phyloP scores from a whole-genome alignment of 2,329 filamentous ascomycete genomes.

The Colletotrichum orbiculare region DNA sequence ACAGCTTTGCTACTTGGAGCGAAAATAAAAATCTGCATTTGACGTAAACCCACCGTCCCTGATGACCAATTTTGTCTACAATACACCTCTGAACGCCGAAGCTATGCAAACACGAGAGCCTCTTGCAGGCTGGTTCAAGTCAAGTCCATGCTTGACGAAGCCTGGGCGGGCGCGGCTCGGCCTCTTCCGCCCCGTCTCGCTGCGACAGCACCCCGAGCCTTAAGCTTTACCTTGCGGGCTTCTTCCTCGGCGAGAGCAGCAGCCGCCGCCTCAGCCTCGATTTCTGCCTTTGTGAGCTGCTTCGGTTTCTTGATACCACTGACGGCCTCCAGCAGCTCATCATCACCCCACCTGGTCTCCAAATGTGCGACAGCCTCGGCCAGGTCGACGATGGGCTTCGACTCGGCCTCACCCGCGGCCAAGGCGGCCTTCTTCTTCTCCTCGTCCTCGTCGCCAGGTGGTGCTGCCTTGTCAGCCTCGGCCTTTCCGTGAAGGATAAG shows the following conservation, averaged over 20 bases:
- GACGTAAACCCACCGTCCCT: slow-evolving; percentile 10
- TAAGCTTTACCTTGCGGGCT: slow-evolving; percentile 42
- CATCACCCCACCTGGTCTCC: slow-evolving; percentile 55
- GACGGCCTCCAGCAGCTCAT: slow-evolving; percentile 57
- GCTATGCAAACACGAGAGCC: slow-evolving; percentile 32
- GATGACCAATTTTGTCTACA: slow-evolving; percentile 17
- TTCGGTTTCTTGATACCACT: slow-evolving; percentile 54
- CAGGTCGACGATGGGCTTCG: slow-evolving; percentile 39
- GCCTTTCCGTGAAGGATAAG: slow-evolving; percentile 64
- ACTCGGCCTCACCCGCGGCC: slow-evolving; percentile 20
- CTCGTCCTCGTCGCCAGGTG: slow-evolving; percentile 33
- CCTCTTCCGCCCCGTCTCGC: slow-evolving; percentile 44
- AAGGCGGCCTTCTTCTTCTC: slow-evolving; percentile 41
- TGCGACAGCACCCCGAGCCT: slow-evolving; percentile 31
- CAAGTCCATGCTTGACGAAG: slow-evolving; percentile 35
- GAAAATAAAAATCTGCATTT: slow-evolving; percentile 35
- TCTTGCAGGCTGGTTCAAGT: slow-evolving; percentile 13
- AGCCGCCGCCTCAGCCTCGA: slow-evolving; percentile 42
- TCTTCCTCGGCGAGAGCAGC: slow-evolving; percentile 41
- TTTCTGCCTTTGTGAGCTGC: slow-evolving; percentile 39
- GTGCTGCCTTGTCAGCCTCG: neutral
- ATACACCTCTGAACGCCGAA: slow-evolving; percentile 28
- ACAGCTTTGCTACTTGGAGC: slow-evolving; percentile 32
- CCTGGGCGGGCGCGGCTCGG: slow-evolving; percentile 40
- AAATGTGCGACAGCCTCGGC: slow-evolving; percentile 53